Percentiles rank a stretch among this genome's conserved stretches.
These are phyloP conservation scores for Phycomyces blakesleeanus DNA, from an alignment of 192 early-diverging fungal genomes.

Conservation along the genomic window DNA sequence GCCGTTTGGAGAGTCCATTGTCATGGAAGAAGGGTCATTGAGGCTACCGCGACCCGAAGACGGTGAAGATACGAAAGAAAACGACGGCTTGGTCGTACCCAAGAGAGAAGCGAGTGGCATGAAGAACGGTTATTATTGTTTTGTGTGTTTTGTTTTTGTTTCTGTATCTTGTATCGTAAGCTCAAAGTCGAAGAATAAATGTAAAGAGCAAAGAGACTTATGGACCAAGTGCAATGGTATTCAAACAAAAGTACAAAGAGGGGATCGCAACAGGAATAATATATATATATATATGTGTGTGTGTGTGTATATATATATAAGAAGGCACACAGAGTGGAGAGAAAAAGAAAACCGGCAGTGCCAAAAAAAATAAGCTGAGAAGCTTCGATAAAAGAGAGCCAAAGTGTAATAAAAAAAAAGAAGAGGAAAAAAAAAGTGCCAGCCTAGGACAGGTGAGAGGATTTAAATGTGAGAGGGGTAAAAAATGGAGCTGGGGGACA, in stretches of 20 bases:
- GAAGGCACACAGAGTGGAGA: too few relatives aligned
- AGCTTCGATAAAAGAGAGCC: neutral
- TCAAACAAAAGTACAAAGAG: too few relatives aligned
- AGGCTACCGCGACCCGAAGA: neutral
- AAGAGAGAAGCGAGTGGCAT: neutral
- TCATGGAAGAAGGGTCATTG: neutral
- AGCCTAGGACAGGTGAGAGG: neutral
- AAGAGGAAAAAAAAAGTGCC: slow-evolving; percentile 1
- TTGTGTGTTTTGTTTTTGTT: too few relatives aligned
- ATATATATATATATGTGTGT: too few relatives aligned
- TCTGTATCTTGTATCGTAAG: too few relatives aligned
- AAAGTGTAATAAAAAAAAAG: slow-evolving; percentile 1
- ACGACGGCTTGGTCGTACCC: neutral
- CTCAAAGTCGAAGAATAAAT: neutral
- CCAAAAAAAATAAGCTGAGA: neutral
- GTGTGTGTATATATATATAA: too few relatives aligned
- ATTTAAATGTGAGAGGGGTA: slow-evolving; percentile 5
- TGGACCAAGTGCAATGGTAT: too few relatives aligned
- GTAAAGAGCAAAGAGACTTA: neutral
- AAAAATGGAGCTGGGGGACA: neutral
- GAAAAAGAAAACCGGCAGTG: too few relatives aligned
- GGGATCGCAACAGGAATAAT: too few relatives aligned
- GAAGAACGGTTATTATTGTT: neutral
- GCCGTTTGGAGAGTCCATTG: neutral
- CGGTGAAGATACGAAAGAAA: neutral